Conservation (phyloP, 345 rosid species). For the Camelina neglecta region DNA sequence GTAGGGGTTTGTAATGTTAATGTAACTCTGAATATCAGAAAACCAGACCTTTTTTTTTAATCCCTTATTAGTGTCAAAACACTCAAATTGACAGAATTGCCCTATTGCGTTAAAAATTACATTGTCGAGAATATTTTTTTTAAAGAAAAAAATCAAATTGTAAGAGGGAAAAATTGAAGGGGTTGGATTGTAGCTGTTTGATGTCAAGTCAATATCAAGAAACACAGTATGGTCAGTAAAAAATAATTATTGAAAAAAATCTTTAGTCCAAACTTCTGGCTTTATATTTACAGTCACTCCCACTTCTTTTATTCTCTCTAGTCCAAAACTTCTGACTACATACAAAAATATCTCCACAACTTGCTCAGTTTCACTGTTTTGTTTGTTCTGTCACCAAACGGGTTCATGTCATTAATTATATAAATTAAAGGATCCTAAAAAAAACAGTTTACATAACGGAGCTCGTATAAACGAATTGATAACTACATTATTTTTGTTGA, state of each 20-base stretch:
- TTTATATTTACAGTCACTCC: constrained; percentile 12
- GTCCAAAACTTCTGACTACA: neutral
- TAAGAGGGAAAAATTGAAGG: neutral
- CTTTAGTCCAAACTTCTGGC: constrained; percentile 32
- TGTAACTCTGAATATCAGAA: neutral
- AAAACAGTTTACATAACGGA: too few relatives aligned
- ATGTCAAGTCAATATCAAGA: constrained; percentile 32
- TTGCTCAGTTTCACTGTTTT: neutral
- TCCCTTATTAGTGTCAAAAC: too few relatives aligned
- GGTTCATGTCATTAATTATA: neutral
- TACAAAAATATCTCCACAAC: neutral
- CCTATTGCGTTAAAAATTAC: neutral
- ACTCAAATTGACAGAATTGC: constrained; percentile 1
- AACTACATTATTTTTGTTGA: too few relatives aligned
- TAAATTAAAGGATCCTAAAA: too few relatives aligned
- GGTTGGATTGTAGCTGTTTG: constrained; percentile 37
- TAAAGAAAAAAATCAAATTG: neutral
- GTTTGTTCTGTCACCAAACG: neutral
- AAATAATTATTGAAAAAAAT: constrained; percentile 7
- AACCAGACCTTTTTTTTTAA: neutral
- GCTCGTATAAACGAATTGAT: too few relatives aligned
- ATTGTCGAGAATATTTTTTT: neutral
- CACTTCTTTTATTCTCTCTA: neutral
- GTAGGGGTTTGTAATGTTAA: constrained; percentile 26
- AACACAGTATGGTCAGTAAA: constrained; percentile 31